Percentiles rank a stretch among this genome's conserved stretches.
phyloP scores from a whole-genome alignment of 1,284 basidiomycete genomes.

The Boletellus deceptivus region DNA sequence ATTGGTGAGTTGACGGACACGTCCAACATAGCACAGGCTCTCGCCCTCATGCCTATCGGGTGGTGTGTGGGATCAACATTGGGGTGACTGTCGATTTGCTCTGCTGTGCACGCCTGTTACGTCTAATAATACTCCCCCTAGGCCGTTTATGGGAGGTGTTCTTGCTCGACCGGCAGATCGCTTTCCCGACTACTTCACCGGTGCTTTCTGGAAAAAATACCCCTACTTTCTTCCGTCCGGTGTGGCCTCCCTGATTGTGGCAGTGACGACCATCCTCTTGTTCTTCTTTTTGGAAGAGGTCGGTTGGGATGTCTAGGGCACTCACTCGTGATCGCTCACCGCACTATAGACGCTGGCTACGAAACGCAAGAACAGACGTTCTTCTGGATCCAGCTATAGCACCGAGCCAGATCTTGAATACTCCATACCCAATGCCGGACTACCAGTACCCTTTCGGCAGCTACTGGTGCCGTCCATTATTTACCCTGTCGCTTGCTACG shows the following conservation, averaged over 20 bases:
- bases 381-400: background rate
- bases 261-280: constrained; percentile 32
- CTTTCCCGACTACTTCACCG: constrained; percentile 20
- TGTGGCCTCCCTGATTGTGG: constrained; percentile 21
- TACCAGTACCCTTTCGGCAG: constrained; percentile 39
- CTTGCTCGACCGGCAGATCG: constrained; percentile 44
- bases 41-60: constrained; percentile 46
- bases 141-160: constrained; percentile 48
- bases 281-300: constrained; percentile 50
- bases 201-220: constrained; percentile 25
- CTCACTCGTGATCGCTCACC: constrained; percentile 5
- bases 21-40: constrained; percentile 48
- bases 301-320: constrained; percentile 1
- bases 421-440: background rate
- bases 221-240: constrained; percentile 27
- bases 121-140: background rate
- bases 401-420: constrained; percentile 6
- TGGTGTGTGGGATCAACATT: constrained; percentile 45
- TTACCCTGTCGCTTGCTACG: constrained; percentile 58
- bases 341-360: constrained; percentile 15
- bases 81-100: constrained; percentile 33
- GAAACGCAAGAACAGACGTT: constrained; percentile 5
- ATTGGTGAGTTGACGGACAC: constrained; percentile 46
- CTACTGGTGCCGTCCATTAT: constrained; percentile 50
- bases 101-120: background rate